Evolutionary conservation across 208 protist genomes (phyloP), one percentile per base, ranked within the genome.

Genomic region (Crithidia bombi): DNA sequence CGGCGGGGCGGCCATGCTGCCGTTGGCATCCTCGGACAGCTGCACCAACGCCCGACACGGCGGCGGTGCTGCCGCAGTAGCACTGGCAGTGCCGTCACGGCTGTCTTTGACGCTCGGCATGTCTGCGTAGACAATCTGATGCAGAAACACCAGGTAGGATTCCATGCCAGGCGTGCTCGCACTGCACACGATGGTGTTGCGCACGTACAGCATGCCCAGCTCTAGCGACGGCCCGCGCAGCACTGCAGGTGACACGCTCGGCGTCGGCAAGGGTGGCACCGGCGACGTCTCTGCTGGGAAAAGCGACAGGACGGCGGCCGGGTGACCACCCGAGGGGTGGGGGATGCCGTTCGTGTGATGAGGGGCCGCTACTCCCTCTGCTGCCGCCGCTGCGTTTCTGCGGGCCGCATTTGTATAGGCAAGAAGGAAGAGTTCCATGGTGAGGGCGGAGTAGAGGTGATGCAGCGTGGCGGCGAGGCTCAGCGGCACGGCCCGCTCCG

Each of bases 391-490:
- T 12, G 65, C 47, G 5, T 30, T 71, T n/a, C 9, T n/a, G 1
- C 35, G 11, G 28, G 59, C 23, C 10, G 36, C 28, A 1, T 43
- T 58, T 9, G 56, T 58, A 36, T 59, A 56, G 28, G 54, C 38
- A 17, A n/a, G 52, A 25, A 65, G 35, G 21, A 88, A 55, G 10
- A 90, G 39, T 55, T 92, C 78, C 39, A 68, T 57, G 23, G 75
- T 73, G 28, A 89, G 58, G 17, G 73, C 69, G 33, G 78, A 69
- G 65, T 83, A 83, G 43, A 89, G 62, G 54, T 77, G 78, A 51
- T 87, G 87, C 50, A 91, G 76, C n/a, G 85, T 76, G 33, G 83
- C 83, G 7, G 75, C 61, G 6, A 91, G 47, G 32, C 81, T 77
- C 35, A 75, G 69, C 12, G 80, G 57, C 41, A 91, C 50, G 14